Percentiles rank a stretch among this genome's conserved stretches.
Evolutionary conservation across 2,329 filamentous ascomycete species (phyloP).

Genomic region (Claviceps purpurea): DNA sequence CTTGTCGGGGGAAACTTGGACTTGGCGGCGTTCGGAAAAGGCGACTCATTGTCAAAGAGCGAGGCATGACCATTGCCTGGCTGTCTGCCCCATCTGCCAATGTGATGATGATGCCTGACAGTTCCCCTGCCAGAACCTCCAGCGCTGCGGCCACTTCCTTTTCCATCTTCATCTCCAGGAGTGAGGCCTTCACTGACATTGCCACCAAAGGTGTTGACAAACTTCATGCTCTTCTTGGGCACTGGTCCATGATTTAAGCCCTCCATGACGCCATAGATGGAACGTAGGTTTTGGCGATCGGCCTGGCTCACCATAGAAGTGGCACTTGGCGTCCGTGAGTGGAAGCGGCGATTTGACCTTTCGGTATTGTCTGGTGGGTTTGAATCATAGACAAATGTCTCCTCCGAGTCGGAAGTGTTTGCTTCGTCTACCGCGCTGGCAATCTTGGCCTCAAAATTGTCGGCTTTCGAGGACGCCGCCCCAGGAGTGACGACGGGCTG

Average conservation of each 20-base stretch:
- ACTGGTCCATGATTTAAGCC: conserved; percentile 28
- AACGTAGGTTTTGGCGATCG: conserved; percentile 45
- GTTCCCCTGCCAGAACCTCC: conserved; percentile 51
- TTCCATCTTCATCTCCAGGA: conserved; percentile 53
- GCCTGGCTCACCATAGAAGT: conserved; percentile 68
- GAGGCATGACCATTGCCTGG: conserved; percentile 55
- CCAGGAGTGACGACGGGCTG: conserved; percentile 55
- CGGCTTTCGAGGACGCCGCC: conserved; percentile 80
- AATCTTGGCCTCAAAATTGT: conserved; percentile 95
- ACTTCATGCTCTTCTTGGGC: conserved; percentile 88
- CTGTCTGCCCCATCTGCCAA: conserved; percentile 60
- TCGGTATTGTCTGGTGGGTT: conserved; percentile 64
- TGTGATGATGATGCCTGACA: conserved; percentile 60
- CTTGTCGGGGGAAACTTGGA: conserved; percentile 39
- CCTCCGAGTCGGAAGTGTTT: conserved; percentile 92
- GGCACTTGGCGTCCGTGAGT: conserved; percentile 88
- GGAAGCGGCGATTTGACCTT: conserved; percentile 55
- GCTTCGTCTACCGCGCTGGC: conserved; percentile 92
- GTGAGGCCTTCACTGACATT: conserved; percentile 37
- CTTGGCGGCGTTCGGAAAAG: conserved; percentile 55
- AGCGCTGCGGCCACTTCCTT: conserved; percentile 46
- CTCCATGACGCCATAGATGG: conserved; percentile 56
- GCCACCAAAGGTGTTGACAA: conserved; percentile 65
- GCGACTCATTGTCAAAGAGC: conserved; percentile 64
- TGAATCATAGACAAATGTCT: conserved; percentile 98